These are phyloP conservation scores for Alternaria triticina DNA, from an alignment of 2,329 filamentous ascomycete genomes.

Conservation along the genomic window DNA sequence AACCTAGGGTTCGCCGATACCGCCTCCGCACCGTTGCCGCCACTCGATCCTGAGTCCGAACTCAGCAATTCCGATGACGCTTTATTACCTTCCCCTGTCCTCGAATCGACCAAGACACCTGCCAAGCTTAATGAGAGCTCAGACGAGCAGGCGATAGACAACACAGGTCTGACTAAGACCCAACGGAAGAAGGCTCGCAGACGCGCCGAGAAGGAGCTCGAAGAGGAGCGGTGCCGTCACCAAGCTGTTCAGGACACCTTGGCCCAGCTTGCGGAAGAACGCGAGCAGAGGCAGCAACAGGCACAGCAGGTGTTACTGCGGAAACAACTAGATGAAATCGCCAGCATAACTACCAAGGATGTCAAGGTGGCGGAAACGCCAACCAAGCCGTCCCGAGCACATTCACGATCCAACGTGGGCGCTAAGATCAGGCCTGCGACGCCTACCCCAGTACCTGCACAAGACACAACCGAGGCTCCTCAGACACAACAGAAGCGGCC, in stretches of 20 bases:
- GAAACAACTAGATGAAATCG: background rate
- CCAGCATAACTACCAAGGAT: background rate
- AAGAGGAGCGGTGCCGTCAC: slow-evolving; percentile 14
- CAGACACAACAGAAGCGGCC: slow-evolving; percentile 14
- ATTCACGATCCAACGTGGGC: slow-evolving; percentile 36
- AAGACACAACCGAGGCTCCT: background rate
- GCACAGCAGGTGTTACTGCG: background rate
- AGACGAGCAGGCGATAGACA: slow-evolving; percentile 1
- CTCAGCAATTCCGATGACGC: slow-evolving; percentile 55
- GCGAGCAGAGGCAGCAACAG: slow-evolving; percentile 4
- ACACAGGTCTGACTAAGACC: slow-evolving; percentile 27
- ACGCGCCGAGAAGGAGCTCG: slow-evolving; percentile 28
- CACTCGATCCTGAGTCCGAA: slow-evolving; percentile 33
- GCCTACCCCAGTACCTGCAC: slow-evolving; percentile 4
- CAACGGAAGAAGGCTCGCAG: slow-evolving; percentile 36
- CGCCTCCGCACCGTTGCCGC: slow-evolving; percentile 23
- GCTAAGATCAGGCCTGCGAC: slow-evolving; percentile 35
- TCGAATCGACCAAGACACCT: background rate
- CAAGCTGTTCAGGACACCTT: slow-evolving; percentile 14
- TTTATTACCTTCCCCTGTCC: slow-evolving; percentile 26
- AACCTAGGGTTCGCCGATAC: slow-evolving; percentile 47
- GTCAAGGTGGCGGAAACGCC: slow-evolving; percentile 1
- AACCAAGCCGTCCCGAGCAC: slow-evolving; percentile 10
- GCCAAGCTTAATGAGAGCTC: background rate
- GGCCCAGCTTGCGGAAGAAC: slow-evolving; percentile 10